Evolutionary conservation across 2,329 filamentous ascomycete genomes (phyloP), one percentile per base, ranked within the genome.

Genomic region (Penicillium sclerotiorum): DNA sequence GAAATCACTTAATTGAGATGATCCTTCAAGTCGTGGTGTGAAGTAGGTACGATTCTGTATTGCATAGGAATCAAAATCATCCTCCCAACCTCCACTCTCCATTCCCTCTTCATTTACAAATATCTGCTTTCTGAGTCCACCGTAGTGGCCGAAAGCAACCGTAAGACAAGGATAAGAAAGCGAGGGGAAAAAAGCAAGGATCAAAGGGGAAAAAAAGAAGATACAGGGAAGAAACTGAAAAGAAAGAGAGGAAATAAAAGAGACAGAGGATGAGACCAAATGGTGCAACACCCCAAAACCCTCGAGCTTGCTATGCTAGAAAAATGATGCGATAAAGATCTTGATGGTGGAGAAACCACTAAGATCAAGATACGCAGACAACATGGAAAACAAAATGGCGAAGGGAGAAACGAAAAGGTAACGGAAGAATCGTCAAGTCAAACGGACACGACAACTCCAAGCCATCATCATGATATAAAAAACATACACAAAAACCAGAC

Each of bases 221-320:
- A 32, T n/a, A 50, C 45, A 39, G n/a, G 9, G 7, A 42, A 42
- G 25, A 20, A 37, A 49, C 37, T 36, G 25, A 21, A 33, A 42
- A 37, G 41, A 46, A 37, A 47, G 27, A 45, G 33, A 38, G 39
- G 35, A 50, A 47, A 43, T 30, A 43, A 54, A 53, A 45, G 48
- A 45, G 48, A 58, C 49, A 53, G 32, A 57, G 48, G 55, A 57
- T 53, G 57, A 57, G 40, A 49, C 52, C 42, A 50, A 32, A 57
- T 51, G 48, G 51, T 45, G 42, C 40, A 47, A 56, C 49, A 58
- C 53, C 53, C 47, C 50, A 49, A 50, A 58, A 52, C 48, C 67
- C 50, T 63, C 55, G 49, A 66, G 63, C 67, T 70, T 67, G 67
- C 68, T 70, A 71, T 71, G 67, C 67, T 68, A 64, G 57, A 57